phyloP scores from a whole-genome alignment of 768 basidiomycete genomes.

The Paxillus ammoniavirescens region DNA sequence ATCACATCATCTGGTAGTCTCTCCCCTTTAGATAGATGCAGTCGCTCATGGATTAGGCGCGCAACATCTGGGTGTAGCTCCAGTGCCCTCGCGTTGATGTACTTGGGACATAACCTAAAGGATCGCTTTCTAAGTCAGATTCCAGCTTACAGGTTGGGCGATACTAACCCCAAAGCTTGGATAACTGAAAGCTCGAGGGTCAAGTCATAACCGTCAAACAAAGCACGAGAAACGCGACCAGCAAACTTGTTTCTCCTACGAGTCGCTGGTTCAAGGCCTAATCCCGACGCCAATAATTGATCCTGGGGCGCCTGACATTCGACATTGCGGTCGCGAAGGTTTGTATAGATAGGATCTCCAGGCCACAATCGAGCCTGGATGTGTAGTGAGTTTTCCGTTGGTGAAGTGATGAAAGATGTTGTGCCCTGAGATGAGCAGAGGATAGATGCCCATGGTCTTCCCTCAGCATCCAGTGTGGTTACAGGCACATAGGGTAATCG shows the following conservation, averaged over 20 bases:
- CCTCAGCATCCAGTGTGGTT: conserved; percentile 30
- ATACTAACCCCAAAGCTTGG: conserved; percentile 54
- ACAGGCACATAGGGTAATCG: conserved; percentile 31
- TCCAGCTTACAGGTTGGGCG: not conserved
- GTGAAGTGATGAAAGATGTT: conserved; percentile 28
- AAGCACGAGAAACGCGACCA: conserved; percentile 40
- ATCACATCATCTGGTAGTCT: conserved; percentile 51
- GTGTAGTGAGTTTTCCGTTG: conserved; percentile 17
- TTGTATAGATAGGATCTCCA: conserved; percentile 53
- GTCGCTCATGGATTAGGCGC: conserved; percentile 31
- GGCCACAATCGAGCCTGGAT: conserved; percentile 31
- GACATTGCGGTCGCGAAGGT: conserved; percentile 15
- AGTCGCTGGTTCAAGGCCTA: conserved; percentile 58
- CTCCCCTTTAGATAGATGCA: conserved; percentile 32
- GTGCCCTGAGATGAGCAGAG: conserved; percentile 27
- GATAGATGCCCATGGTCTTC: conserved; percentile 34
- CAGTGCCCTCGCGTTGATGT: conserved; percentile 54
- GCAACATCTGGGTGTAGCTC: conserved; percentile 36
- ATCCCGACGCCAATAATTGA: conserved; percentile 46
- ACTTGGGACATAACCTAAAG: conserved; percentile 62
- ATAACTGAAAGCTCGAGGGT: conserved; percentile 46
- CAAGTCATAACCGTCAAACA: conserved; percentile 27
- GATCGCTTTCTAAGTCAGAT: not conserved
- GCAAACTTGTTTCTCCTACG: conserved; percentile 64
- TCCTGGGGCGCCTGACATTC: conserved; percentile 6